These are phyloP conservation scores for Dendrobium officinale DNA, from an alignment of 106 monocot genomes.

Conservation along the genomic window DNA sequence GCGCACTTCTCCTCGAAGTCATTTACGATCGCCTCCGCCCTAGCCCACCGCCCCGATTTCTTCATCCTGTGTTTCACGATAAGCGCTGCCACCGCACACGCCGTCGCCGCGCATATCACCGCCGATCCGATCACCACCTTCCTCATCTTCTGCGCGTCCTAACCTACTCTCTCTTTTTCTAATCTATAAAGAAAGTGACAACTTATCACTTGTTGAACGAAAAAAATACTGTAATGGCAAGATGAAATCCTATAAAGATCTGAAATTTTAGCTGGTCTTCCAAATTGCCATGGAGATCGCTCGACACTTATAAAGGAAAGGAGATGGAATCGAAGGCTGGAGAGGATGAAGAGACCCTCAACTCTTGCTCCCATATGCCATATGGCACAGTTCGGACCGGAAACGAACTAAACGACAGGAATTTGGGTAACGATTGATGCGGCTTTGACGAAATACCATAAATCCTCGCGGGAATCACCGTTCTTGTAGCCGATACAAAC, in stretches of 20 bases:
- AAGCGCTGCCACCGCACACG: constrained; percentile 57
- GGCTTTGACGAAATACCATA: not conserved
- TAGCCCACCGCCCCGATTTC: constrained; percentile 31
- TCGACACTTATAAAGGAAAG: not conserved
- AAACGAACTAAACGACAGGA: not conserved
- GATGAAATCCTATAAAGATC: not conserved
- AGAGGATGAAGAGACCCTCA: not conserved
- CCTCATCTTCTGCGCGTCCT: constrained; percentile 19
- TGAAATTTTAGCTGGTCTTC: not conserved
- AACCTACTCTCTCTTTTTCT: not conserved
- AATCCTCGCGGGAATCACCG: not conserved
- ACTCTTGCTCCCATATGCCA: not conserved
- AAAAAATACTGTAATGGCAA: not conserved
- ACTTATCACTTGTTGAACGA: not conserved
- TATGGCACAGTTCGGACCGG: not conserved
- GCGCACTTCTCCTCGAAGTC: constrained; percentile 69
- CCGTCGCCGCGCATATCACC: constrained; percentile 59
- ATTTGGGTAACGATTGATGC: not conserved
- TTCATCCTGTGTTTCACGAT: constrained; percentile 47
- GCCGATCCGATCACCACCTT: constrained; percentile 55
- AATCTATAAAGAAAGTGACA: not conserved
- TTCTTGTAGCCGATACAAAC: no score
- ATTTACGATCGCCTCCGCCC: constrained; percentile 45
- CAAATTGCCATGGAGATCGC: not conserved
- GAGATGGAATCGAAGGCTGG: not conserved